Percentiles rank a stretch among this genome's conserved stretches.
These are phyloP conservation scores for Ceratobasidium sp. DNA, from an alignment of 1,284 basidiomycete genomes.

Conservation along the genomic window DNA sequence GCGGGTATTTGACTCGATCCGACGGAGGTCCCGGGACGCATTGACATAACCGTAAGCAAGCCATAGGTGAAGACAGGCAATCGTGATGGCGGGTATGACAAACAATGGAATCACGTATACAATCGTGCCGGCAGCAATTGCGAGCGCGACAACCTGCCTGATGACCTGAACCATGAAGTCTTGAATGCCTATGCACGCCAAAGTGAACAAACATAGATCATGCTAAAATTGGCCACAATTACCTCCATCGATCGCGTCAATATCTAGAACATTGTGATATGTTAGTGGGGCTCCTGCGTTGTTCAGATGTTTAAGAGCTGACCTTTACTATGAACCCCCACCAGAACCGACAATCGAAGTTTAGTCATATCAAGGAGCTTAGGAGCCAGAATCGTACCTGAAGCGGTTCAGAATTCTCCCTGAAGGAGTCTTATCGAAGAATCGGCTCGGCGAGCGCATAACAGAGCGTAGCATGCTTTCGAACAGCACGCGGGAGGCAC, in stretches of 20 bases:
- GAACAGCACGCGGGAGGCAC: slow-evolving; percentile 29
- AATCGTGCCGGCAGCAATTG: slow-evolving; percentile 23
- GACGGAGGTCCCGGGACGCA: slow-evolving; percentile 34
- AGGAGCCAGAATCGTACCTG: neutral
- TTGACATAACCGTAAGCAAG: slow-evolving; percentile 28
- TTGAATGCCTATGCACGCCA: slow-evolving; percentile 38
- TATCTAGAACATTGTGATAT: slow-evolving; percentile 73
- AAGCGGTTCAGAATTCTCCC: slow-evolving; percentile 28
- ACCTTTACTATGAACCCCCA: slow-evolving; percentile 43
- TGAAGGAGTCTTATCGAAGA: slow-evolving; percentile 46
- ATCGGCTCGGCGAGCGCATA: slow-evolving; percentile 43
- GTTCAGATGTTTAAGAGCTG: too few species aligned
- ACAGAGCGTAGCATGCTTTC: slow-evolving; percentile 44
- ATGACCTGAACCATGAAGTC: slow-evolving; percentile 18
- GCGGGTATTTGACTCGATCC: slow-evolving; percentile 42
- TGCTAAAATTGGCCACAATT: too few species aligned
- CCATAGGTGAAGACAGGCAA: slow-evolving; percentile 14
- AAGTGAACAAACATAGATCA: too few species aligned
- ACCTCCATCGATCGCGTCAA: too few species aligned
- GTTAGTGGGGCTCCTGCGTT: too few species aligned
- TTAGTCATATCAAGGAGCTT: neutral
- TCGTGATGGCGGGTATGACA: slow-evolving; percentile 10
- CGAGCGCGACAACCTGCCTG: neutral
- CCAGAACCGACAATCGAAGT: slow-evolving; percentile 1
- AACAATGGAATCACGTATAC: slow-evolving; percentile 34